Conservation (phyloP, 371 early-diverging fungal species). For the Sporodiniella umbellata region DNA sequence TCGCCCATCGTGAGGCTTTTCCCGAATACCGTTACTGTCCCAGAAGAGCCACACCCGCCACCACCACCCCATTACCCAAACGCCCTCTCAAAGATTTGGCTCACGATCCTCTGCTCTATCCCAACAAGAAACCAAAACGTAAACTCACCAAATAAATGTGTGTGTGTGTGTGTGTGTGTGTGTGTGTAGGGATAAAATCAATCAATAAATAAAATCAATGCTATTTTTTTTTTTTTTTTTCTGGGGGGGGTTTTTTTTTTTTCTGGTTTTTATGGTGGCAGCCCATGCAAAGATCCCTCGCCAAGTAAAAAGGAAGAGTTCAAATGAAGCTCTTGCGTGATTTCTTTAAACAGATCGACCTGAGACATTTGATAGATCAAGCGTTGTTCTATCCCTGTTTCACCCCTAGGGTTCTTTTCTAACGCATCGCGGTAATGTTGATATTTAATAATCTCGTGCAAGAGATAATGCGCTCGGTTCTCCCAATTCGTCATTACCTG, state of each 20-base stretch:
- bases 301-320: slow-evolving; percentile 1
- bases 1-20: slow-evolving; percentile 46
- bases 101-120: too few relatives aligned
- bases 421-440: slow-evolving; percentile 76
- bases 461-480: slow-evolving; percentile 71
- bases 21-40: slow-evolving; percentile 47
- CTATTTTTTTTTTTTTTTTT: too few relatives aligned
- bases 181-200: too few relatives aligned
- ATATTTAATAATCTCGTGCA: slow-evolving; percentile 84
- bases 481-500: slow-evolving; percentile 85
- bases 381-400: neutral
- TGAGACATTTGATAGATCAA: slow-evolving; percentile 17
- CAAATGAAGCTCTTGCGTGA: slow-evolving; percentile 31
- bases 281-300: too few relatives aligned
- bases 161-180: too few relatives aligned
- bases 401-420: slow-evolving; percentile 37
- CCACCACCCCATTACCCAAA: slow-evolving; percentile 13
- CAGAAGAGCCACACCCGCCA: slow-evolving; percentile 23
- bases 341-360: slow-evolving; percentile 35
- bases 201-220: too few relatives aligned
- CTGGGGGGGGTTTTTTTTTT: neutral
- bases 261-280: too few relatives aligned
- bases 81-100: neutral
- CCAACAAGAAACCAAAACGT: neutral
- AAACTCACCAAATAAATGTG: slow-evolving; percentile 1